phyloP scores from a whole-genome alignment of 495 filamentous ascomycete genomes.

The Aspergillus bridgeri region DNA sequence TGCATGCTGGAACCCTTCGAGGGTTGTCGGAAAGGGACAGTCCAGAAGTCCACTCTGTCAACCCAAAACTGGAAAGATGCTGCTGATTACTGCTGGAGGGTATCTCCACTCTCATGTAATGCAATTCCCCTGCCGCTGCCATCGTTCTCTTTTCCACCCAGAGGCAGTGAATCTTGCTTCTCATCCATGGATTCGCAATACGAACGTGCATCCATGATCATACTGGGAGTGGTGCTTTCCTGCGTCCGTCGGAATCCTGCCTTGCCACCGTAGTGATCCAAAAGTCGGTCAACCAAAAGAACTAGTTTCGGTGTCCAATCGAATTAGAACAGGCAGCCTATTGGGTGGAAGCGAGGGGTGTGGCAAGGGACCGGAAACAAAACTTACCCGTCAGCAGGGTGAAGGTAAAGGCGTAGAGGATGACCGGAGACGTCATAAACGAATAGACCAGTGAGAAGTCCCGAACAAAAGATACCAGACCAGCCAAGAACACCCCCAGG shows the following conservation, averaged over 20 bases:
- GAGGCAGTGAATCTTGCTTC: background rate
- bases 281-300: constrained; percentile 42
- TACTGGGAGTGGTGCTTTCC: constrained; percentile 14
- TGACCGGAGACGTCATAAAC: constrained; percentile 42
- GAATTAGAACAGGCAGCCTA: background rate
- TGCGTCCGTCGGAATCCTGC: constrained; percentile 33
- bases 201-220: background rate
- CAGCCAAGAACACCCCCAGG: constrained; percentile 27
- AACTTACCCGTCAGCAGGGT: constrained; percentile 34
- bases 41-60: too few relatives aligned
- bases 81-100: too few relatives aligned
- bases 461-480: constrained; percentile 29
- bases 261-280: constrained; percentile 30
- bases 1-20: constrained; percentile 1
- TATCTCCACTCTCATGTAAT: background rate
- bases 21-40: too few relatives aligned
- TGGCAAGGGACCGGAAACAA: background rate
- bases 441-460: constrained; percentile 35
- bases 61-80: too few relatives aligned
- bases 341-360: background rate
- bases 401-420: constrained; percentile 41
- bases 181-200: background rate
- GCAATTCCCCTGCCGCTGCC: background rate
- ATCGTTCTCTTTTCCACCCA: background rate
- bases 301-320: constrained; percentile 22